Percentiles rank a stretch among this genome's conserved stretches.
Evolutionary conservation across 2,329 filamentous ascomycete species (phyloP).

Genomic region (Cordyceps cicadae): DNA sequence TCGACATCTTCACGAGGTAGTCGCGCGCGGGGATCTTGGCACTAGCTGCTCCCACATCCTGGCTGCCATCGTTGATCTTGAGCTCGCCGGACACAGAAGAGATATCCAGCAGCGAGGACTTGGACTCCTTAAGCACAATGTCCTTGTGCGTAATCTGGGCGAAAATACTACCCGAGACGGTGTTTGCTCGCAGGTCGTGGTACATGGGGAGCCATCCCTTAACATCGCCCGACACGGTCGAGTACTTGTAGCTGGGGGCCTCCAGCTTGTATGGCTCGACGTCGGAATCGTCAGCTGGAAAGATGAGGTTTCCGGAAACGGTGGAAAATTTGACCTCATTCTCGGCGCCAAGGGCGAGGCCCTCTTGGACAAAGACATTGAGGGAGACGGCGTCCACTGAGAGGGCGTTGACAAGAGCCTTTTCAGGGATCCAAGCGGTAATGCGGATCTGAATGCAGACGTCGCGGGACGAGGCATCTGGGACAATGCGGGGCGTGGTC

Average conservation of each 20-base stretch:
- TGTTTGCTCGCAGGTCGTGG: conserved; percentile 37
- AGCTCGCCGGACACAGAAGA: conserved; percentile 37
- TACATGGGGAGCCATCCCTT: conserved; percentile 43
- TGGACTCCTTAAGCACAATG: conserved; percentile 25
- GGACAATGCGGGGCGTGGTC: conserved; percentile 28
- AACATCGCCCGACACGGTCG: conserved; percentile 36
- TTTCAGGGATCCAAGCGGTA: conserved; percentile 38
- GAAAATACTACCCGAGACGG: conserved; percentile 35
- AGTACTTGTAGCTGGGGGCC: conserved; percentile 33
- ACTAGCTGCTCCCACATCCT: conserved; percentile 19
- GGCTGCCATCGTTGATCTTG: conserved; percentile 30
- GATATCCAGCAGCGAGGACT: conserved; percentile 33
- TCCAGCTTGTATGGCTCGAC: conserved; percentile 31
- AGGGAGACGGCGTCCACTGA: conserved; percentile 30
- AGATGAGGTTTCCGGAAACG: conserved; percentile 30
- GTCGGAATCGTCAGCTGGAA: conserved; percentile 21
- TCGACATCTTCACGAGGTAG: conserved; percentile 36
- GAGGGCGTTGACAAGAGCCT: conserved; percentile 30
- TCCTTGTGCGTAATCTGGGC: conserved; percentile 34
- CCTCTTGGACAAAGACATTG: conserved; percentile 31
- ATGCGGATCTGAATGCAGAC: conserved; percentile 42
- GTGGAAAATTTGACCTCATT: conserved; percentile 26
- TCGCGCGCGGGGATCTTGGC: conserved; percentile 35
- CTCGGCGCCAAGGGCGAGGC: conserved; percentile 28
- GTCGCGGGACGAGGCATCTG: conserved; percentile 15